phyloP scores from a whole-genome alignment of 1,284 basidiomycete genomes.

The Anthracocystis panici-leucophaei region DNA sequence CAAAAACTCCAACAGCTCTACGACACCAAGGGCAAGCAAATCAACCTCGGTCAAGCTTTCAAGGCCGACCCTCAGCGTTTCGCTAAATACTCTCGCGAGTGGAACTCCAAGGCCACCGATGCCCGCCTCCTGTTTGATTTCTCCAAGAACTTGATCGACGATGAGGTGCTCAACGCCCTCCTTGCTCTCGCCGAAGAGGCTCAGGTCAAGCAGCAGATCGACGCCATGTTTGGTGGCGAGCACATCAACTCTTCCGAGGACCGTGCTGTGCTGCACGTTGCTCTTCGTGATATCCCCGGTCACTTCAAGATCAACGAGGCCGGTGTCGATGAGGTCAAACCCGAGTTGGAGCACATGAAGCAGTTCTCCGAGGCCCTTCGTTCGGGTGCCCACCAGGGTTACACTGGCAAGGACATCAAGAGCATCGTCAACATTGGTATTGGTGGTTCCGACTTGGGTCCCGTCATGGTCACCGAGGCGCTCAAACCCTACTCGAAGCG shows the following conservation, averaged over 20 bases:
- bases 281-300: slow-evolving; percentile 84
- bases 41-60: slow-evolving; percentile 92
- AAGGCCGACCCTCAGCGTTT: slow-evolving; percentile 87
- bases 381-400: slow-evolving; percentile 91
- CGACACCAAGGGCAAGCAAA: slow-evolving; percentile 79
- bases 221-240: slow-evolving; percentile 93
- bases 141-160: slow-evolving; percentile 94
- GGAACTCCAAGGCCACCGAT: slow-evolving; percentile 75
- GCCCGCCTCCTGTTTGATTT: slow-evolving; percentile 92
- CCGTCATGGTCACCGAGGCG: slow-evolving; percentile 98
- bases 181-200: slow-evolving; percentile 87
- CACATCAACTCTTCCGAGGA: slow-evolving; percentile 99
- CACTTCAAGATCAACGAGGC: slow-evolving; percentile 78
- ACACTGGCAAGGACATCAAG: slow-evolving; percentile 93
- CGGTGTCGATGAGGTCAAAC: slow-evolving; percentile 84
- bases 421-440: slow-evolving; percentile 99
- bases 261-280: slow-evolving; percentile 93
- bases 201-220: slow-evolving; percentile 83
- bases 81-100: slow-evolving; percentile 83
- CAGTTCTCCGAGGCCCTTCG: slow-evolving; percentile 87
- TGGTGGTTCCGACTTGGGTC: slow-evolving; percentile 95
- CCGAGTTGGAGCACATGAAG: slow-evolving; percentile 90
- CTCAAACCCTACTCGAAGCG: slow-evolving; percentile 92
- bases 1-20: slow-evolving; percentile 89
- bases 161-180: slow-evolving; percentile 79